Percentiles rank a stretch among this genome's conserved stretches.
These are phyloP conservation scores for Priceomyces carsonii DNA, from an alignment of 805 yeast species.

Conservation along the genomic window DNA sequence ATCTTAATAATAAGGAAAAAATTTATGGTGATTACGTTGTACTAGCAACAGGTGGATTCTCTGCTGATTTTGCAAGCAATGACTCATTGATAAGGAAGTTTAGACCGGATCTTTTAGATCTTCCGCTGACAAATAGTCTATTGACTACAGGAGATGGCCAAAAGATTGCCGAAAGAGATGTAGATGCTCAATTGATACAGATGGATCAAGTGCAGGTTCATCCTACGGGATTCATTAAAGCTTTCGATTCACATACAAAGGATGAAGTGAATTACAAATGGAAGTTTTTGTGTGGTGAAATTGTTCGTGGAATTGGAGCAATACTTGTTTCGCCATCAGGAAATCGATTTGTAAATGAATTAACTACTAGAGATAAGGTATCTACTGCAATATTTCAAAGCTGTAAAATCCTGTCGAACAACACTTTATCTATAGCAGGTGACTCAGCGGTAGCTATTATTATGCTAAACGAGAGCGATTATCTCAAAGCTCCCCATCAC, in stretches of 20 bases:
- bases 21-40: conserved; percentile 32
- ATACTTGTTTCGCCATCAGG: conserved; percentile 50
- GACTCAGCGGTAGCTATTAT: conserved; percentile 19
- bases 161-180: conserved; percentile 39
- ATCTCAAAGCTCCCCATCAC: conserved; percentile 46
- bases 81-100: conserved; percentile 37
- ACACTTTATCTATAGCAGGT: conserved; percentile 9
- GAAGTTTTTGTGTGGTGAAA: conserved; percentile 62
- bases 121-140: conserved; percentile 59
- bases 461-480: conserved; percentile 45
- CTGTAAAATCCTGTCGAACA: conserved; percentile 18
- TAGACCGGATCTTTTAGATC: conserved; percentile 45
- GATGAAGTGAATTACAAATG: conserved; percentile 40
- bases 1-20: conserved; percentile 17
- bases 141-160: conserved; percentile 64
- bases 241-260: conserved; percentile 33
- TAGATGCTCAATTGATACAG: conserved; percentile 52
- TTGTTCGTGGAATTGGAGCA: conserved; percentile 61
- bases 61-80: conserved; percentile 40
- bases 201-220: conserved; percentile 64
- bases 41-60: conserved; percentile 62
- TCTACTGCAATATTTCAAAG: conserved; percentile 40
- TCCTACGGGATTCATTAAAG: conserved; percentile 59
- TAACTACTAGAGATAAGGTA: conserved; percentile 54
- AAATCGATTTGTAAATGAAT: conserved; percentile 54